Conservation (phyloP, 306 rosid species). For the Sicyos edulis region DNA sequence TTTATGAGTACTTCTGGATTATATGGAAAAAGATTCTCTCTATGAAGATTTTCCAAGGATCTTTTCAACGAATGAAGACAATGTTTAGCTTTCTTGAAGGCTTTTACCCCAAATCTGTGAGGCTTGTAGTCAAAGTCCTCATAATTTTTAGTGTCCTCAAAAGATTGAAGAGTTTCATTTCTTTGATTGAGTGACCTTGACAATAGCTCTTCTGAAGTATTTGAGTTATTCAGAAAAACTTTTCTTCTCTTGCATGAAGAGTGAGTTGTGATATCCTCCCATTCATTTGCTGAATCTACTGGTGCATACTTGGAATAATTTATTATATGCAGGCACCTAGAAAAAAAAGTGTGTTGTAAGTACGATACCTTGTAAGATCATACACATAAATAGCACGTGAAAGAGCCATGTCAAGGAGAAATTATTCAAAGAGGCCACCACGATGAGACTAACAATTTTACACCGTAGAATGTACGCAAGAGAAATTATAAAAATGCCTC, state of each 20-base stretch:
- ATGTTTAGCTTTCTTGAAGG: constrained; percentile 46
- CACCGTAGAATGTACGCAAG: no score
- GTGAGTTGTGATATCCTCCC: constrained; percentile 29
- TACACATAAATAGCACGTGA: neutral
- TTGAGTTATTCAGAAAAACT: constrained; percentile 25
- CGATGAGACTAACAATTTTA: no score
- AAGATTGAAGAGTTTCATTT: constrained; percentile 18
- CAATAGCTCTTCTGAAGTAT: constrained; percentile 23
- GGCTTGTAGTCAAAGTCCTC: constrained; percentile 25
- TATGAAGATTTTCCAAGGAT: constrained; percentile 73
- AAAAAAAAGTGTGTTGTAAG: neutral
- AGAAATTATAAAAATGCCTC: no score
- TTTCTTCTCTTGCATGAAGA: constrained; percentile 62
- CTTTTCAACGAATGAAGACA: constrained; percentile 60
- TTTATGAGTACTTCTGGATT: constrained; percentile 20
- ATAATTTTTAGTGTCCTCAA: neutral
- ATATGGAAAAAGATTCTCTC: constrained; percentile 52
- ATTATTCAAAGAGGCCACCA: no score
- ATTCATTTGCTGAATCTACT: constrained; percentile 41
- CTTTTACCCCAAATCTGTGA: constrained; percentile 16
- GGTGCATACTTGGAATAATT: constrained; percentile 54
- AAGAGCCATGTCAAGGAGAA: no score
- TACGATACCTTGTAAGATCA: constrained; percentile 13
- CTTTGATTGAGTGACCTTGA: constrained; percentile 22
- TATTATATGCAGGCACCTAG: constrained; percentile 60